Evolutionary conservation across 2,329 filamentous ascomycete genomes (phyloP).

Genomic region (Calonectria leucothoes): DNA sequence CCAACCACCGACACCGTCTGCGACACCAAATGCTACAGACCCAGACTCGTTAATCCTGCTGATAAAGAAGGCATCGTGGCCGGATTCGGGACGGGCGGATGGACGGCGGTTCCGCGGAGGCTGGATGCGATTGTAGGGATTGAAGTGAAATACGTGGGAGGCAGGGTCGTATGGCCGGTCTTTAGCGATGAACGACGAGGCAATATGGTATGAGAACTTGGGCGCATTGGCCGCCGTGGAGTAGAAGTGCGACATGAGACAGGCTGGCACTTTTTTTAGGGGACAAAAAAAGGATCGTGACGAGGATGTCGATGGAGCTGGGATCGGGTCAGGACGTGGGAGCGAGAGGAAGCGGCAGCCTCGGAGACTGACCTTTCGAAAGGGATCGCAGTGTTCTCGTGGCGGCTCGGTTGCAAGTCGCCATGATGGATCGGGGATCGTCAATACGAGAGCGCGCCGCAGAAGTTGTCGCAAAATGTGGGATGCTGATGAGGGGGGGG

Average conservation of each 20-base stretch:
- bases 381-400: constrained; percentile 36
- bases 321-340: constrained; percentile 24
- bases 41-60: constrained; percentile 78
- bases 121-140: constrained; percentile 70
- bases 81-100: constrained; percentile 75
- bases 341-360: not conserved
- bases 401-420: constrained; percentile 35
- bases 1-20: constrained; percentile 97
- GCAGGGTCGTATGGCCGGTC: constrained; percentile 74
- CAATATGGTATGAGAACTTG: constrained; percentile 74
- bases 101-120: constrained; percentile 53
- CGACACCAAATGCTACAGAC: constrained; percentile 85
- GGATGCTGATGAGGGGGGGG: not conserved
- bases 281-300: constrained; percentile 18
- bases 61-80: constrained; percentile 97
- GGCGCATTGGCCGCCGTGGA: constrained; percentile 41
- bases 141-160: constrained; percentile 80
- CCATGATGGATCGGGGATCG: constrained; percentile 38
- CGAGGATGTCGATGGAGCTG: constrained; percentile 30
- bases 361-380: constrained; percentile 34
- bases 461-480: constrained; percentile 11
- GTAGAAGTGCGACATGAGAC: constrained; percentile 35
- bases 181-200: constrained; percentile 82
- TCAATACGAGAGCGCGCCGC: not conserved
- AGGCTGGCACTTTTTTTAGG: constrained; percentile 30